Conservation (phyloP, 1,284 basidiomycete species). For the Agroathelia rolfsii region DNA sequence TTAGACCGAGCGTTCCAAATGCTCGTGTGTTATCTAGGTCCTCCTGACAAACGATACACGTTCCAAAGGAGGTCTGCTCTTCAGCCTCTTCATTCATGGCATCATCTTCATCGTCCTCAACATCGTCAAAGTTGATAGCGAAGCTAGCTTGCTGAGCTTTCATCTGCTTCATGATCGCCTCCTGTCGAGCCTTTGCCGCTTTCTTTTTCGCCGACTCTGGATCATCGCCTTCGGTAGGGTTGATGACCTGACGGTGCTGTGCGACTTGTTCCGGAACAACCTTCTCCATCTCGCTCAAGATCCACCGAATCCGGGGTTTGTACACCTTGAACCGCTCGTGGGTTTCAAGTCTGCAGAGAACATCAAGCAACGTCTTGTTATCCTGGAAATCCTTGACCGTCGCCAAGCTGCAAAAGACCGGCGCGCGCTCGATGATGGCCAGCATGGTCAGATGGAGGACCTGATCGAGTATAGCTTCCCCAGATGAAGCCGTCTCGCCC, state of each 20-base stretch:
- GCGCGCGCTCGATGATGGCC: slow-evolving; percentile 60
- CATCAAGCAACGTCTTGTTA: slow-evolving; percentile 54
- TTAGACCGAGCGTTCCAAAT: slow-evolving; percentile 84
- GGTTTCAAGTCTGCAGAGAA: slow-evolving; percentile 69
- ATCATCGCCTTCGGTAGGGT: slow-evolving; percentile 32
- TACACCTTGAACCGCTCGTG: slow-evolving; percentile 67
- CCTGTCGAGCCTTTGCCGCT: slow-evolving; percentile 79
- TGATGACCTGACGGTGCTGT: slow-evolving; percentile 34
- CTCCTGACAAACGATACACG: slow-evolving; percentile 98
- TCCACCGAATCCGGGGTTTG: slow-evolving; percentile 64
- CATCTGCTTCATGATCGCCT: slow-evolving; percentile 88
- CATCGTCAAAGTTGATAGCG: slow-evolving; percentile 64
- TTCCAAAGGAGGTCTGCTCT: slow-evolving; percentile 62
- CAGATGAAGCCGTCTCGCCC: slow-evolving; percentile 54
- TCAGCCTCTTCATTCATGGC: slow-evolving; percentile 39
- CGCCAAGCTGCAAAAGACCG: slow-evolving; percentile 50
- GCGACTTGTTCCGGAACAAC: slow-evolving; percentile 48
- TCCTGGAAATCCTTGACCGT: slow-evolving; percentile 46
- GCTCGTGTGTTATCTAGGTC: slow-evolving; percentile 66
- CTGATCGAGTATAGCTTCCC: slow-evolving; percentile 86
- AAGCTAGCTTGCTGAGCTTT: slow-evolving; percentile 85
- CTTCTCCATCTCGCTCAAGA: slow-evolving; percentile 50
- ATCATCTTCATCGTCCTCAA: slow-evolving; percentile 49
- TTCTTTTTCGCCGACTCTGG: slow-evolving; percentile 62
- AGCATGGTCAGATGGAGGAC: slow-evolving; percentile 81